Evolutionary conservation across 768 basidiomycete species (phyloP).

Genomic region (Termitomyces sp.): DNA sequence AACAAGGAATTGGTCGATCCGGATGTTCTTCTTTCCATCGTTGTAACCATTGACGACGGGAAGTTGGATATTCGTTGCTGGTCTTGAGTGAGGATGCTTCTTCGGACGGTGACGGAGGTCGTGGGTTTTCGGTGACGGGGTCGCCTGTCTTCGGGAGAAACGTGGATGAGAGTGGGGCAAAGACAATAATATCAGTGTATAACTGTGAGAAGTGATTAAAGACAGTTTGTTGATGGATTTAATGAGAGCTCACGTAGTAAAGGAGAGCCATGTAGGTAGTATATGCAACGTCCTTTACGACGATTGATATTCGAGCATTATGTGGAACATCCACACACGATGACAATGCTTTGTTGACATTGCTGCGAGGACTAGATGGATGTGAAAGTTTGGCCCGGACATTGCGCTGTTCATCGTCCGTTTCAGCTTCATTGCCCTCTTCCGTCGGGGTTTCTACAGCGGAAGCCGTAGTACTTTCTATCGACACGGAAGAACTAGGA

Average conservation of each 20-base stretch:
- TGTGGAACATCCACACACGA: background rate
- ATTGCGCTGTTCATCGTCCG: slow-evolving; percentile 13
- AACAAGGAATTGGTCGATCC: slow-evolving; percentile 61
- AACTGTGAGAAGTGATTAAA: slow-evolving; percentile 38
- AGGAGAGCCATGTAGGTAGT: slow-evolving; percentile 43
- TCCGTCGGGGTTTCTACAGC: slow-evolving; percentile 6
- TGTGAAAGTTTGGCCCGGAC: slow-evolving; percentile 17
- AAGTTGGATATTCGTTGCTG: slow-evolving; percentile 18
- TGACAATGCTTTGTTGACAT: background rate
- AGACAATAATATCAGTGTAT: slow-evolving; percentile 80
- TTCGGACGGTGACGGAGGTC: slow-evolving; percentile 24
- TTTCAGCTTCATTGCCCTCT: slow-evolving; percentile 19
- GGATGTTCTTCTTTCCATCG: slow-evolving; percentile 61
- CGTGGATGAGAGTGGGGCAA: slow-evolving; percentile 78
- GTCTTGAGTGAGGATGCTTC: slow-evolving; percentile 14
- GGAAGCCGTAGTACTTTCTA: slow-evolving; percentile 5
- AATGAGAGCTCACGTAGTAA: slow-evolving; percentile 58
- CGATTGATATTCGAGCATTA: slow-evolving; percentile 22
- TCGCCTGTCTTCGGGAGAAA: slow-evolving; percentile 32
- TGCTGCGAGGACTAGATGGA: slow-evolving; percentile 18
- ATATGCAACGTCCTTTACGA: slow-evolving; percentile 47
- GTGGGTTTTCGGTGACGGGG: slow-evolving; percentile 14
- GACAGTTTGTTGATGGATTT: background rate
- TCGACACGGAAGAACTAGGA: slow-evolving; percentile 1
- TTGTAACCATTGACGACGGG: slow-evolving; percentile 62